Evolutionary conservation across 208 protist genomes (phyloP), one percentile per base, ranked within the genome.

Genomic region (Trypanosomatidae sp.): DNA sequence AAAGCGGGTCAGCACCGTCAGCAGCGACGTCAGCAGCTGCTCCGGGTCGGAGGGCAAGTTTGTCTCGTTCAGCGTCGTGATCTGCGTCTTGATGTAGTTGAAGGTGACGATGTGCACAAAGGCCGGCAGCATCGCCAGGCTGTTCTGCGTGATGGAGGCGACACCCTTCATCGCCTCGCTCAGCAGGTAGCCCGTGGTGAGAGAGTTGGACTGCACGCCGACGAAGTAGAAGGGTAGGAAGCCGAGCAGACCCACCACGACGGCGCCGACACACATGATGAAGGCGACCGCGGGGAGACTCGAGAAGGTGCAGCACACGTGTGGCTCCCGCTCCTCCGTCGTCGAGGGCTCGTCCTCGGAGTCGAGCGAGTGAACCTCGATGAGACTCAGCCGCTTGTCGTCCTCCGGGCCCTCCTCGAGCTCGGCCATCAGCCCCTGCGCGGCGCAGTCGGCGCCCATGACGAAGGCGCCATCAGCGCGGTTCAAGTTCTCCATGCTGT

Each of bases 191-290:
- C 73, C 76, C 0, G 79, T 91, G 6, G 83, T 85, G 44, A 53
- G 66, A 7, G 67, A 66, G 72, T 87, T 87, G 28, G 75, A 81
- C 15, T 55, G 41, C 62, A 86, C 74, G 69, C 82, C 75, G 36
- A 86, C 69, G 49, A 91, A 80, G 80, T 86, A 91, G 62, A 88
- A 84, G 44, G 86, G 86, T 4, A 88, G 73, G 73, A 91, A 91
- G 15, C 81, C 80, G 17, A 91, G 53, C 22, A 86, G 52, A 9
- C 82, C 86, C 1, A 91, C 83, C 22, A 88, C 59, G 49, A 87
- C 62, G 22, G 81, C 82, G 50, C 86, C 83, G 28, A 91, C 43
- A 41, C 78, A 82, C 79, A 91, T 88, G 49, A 88, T 80, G 49
- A 74, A 79, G 8, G 81, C 80, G 44, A 88, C 76, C 41, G 81